These are phyloP conservation scores for Sphagnum contortum DNA, from an alignment of 225 moss, liverwort and hornwort species.

Conservation along the genomic window DNA sequence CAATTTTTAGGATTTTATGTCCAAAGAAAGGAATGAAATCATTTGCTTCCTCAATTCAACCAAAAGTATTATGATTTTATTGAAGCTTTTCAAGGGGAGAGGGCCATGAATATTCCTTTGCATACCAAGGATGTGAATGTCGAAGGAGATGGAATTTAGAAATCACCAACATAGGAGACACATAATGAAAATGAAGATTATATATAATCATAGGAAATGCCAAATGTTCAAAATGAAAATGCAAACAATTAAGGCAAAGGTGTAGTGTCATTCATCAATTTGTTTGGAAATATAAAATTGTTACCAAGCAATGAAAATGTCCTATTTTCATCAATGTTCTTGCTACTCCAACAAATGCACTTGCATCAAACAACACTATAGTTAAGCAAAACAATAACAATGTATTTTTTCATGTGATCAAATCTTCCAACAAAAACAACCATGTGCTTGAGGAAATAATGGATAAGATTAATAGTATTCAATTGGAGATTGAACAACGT, in stretches of 20 bases:
- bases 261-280: neutral
- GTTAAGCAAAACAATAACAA: neutral
- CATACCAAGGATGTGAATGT: neutral
- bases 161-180: neutral
- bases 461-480: neutral
- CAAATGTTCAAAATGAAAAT: too few species aligned
- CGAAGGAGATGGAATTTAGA: neutral
- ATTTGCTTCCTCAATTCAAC: neutral
- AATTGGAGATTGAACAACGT: neutral
- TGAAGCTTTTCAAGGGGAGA: conserved; percentile 2
- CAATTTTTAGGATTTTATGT: neutral
- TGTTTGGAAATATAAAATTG: neutral
- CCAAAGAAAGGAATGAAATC: neutral
- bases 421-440: neutral
- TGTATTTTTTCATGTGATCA: neutral
- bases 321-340: neutral
- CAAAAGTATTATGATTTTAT: neutral
- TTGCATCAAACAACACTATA: neutral
- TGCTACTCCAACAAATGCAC: neutral
- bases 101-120: neutral
- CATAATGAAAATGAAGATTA: neutral
- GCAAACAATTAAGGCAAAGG: too few species aligned
- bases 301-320: neutral
- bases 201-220: too few species aligned
- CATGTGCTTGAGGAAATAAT: neutral